Evolutionary conservation across 1,139 yeast genomes (phyloP).

Genomic region (Kodamaea alishanica): DNA sequence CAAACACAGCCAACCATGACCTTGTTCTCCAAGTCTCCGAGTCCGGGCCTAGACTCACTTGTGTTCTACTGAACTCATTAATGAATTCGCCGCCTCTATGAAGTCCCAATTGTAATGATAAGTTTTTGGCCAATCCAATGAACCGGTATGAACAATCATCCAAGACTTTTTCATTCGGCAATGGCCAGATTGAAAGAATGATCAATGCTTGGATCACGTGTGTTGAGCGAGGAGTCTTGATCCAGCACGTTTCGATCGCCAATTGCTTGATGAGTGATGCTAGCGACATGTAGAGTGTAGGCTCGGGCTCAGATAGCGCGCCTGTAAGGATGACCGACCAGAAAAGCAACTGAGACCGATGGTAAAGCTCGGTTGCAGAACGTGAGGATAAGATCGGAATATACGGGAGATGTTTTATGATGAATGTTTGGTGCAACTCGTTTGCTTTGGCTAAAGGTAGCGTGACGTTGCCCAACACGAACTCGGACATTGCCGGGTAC

Average conservation of each 20-base stretch:
- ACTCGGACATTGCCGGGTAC: conserved; percentile 43
- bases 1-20: conserved; percentile 86
- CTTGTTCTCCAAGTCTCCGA: conserved; percentile 95
- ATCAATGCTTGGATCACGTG: conserved; percentile 88
- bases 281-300: conserved; percentile 70
- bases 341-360: conserved; percentile 78
- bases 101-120: conserved; percentile 85
- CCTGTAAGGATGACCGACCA: conserved; percentile 92
- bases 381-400: conserved; percentile 74
- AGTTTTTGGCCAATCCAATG: conserved; percentile 78
- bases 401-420: conserved; percentile 65
- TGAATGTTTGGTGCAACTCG: conserved; percentile 66
- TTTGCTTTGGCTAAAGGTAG: conserved; percentile 65
- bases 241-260: conserved; percentile 93
- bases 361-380: conserved; percentile 72
- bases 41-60: conserved; percentile 77
- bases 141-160: conserved; percentile 92
- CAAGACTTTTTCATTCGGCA: conserved; percentile 87
- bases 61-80: conserved; percentile 86
- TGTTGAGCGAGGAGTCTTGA: conserved; percentile 87
- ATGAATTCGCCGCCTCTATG: conserved; percentile 88
- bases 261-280: conserved; percentile 79
- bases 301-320: conserved; percentile 82
- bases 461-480: conserved; percentile 69
- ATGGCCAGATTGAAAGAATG: conserved; percentile 84